A percentile compares a stretch with the other conserved stretches of the same genome.
Conservation (phyloP, 2,329 filamentous ascomycete species). For the Diaporthe citri region DNA sequence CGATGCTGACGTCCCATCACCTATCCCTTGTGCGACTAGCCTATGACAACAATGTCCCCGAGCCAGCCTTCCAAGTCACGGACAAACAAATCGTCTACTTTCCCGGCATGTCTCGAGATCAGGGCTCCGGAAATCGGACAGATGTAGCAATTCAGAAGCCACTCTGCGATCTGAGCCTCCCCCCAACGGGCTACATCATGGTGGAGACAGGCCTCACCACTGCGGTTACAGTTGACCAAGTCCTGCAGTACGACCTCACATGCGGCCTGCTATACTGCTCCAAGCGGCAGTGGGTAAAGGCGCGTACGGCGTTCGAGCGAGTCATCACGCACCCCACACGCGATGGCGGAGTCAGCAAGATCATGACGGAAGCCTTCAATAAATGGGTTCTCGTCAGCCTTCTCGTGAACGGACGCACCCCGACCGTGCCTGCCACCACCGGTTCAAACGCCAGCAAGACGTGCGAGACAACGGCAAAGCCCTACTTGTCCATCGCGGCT, state of each 20-base stretch:
- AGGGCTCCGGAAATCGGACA: conserved; percentile 43
- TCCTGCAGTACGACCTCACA: conserved; percentile 77
- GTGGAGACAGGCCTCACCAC: conserved; percentile 68
- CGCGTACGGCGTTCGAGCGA: conserved; percentile 72
- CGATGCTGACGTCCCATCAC: conserved; percentile 76
- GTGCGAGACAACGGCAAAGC: conserved; percentile 71
- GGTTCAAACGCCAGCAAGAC: conserved; percentile 65
- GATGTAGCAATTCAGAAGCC: conserved; percentile 45
- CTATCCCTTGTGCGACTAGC: conserved; percentile 70
- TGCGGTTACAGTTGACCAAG: conserved; percentile 61
- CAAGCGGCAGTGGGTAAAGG: conserved; percentile 71
- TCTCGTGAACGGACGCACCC: conserved; percentile 74
- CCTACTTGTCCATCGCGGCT: conserved; percentile 78
- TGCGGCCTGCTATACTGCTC: conserved; percentile 75
- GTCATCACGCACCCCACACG: conserved; percentile 76
- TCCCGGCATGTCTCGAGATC: conserved; percentile 57
- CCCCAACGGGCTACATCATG: conserved; percentile 71
- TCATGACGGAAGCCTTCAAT: conserved; percentile 92
- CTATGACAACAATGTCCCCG: conserved; percentile 65
- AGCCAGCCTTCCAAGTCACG: conserved; percentile 70
- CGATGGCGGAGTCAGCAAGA: conserved; percentile 74
- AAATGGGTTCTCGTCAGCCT: conserved; percentile 88
- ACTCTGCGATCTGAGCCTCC: conserved; percentile 60
- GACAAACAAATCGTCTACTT: conserved; percentile 76
- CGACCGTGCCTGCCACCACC: conserved; percentile 68